Evolutionary conservation across 352 stramenopile species (phyloP), one percentile per base, ranked within the genome.

Genomic region (Globisporangium irregulare): DNA sequence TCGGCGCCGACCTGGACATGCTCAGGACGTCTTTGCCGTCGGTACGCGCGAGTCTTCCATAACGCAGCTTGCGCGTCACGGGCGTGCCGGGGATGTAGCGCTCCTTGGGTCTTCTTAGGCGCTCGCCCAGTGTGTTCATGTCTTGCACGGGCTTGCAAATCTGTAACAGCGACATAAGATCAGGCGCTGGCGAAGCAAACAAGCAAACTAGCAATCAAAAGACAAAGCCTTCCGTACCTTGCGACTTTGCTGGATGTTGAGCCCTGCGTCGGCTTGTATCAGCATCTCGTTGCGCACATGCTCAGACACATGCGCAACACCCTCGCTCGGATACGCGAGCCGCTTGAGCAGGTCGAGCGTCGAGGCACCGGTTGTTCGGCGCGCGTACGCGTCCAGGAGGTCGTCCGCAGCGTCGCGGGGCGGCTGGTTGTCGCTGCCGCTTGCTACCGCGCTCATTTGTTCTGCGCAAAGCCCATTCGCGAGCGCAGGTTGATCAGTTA

Each of bases 271-370:
- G 10, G 65, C 68, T 8, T 82, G 66, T 43, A 75, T 10, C 10
- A 78, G 34, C 80, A 93, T 91, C 69, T 90, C 84, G 1, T 70
- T 69, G 22, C 73, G 77, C 27, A 89, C 77, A 24, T 78, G 63
- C 2, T 64, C 22, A 4, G 67, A 41, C 6, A 78, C 15, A 43
- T 43, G 46, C 18, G 48, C 46, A 1, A 38, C 4, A 24, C 9
- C 20, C 15, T 70, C 53, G 29, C 9, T 48, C 10, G 51, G 48
- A 2, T 62, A 59, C n/a, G 68, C 67, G 46, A 76, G 63, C 1
- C 74, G 70, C 71, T 82, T 77, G 68, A 92, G 67, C 34, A 92
- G 70, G 29, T 92, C 84, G 58, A 92, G 75, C 27, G 84, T 90
- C 29, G 84, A 92, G 9, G 84, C 66, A 43, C 68, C 74, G n/a